These are phyloP conservation scores for Primulina tabacum DNA, from an alignment of 257 asterid species.

Conservation along the genomic window DNA sequence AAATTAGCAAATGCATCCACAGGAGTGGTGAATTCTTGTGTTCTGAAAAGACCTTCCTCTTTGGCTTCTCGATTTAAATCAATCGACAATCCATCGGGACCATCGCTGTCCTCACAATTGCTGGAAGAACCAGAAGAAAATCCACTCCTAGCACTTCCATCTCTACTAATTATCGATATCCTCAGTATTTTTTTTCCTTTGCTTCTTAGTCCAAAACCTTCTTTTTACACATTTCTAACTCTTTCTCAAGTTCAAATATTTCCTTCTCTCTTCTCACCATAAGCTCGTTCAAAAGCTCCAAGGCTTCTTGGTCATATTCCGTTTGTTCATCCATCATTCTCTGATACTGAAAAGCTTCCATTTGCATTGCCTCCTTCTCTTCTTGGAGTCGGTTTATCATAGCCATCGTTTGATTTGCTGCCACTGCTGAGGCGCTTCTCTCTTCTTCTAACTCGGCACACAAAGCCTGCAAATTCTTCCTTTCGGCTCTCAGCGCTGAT, in stretches of 20 bases:
- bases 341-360: constrained; percentile 98
- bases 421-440: constrained; percentile 90
- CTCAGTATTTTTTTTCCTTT: constrained; percentile 56
- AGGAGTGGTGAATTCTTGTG: constrained; percentile 52
- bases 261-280: constrained; percentile 95
- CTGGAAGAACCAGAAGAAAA: constrained; percentile 76
- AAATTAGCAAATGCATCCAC: constrained; percentile 54
- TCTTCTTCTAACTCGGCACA: constrained; percentile 90
- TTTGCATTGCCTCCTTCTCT: constrained; percentile 96
- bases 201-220: constrained; percentile 61
- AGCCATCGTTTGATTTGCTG: constrained; percentile 96
- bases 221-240: constrained; percentile 56
- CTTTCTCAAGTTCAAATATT: constrained; percentile 75
- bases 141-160: constrained; percentile 61
- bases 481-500: constrained; percentile 59
- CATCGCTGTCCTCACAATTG: constrained; percentile 83
- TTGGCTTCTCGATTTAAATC: constrained; percentile 70
- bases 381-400: constrained; percentile 96
- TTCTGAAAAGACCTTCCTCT: constrained; percentile 45
- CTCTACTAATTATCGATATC: constrained; percentile 47
- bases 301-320: constrained; percentile 95
- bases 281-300: constrained; percentile 86
- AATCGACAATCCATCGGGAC: constrained; percentile 39
- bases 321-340: constrained; percentile 99
- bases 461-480: constrained; percentile 68